A percentile compares a stretch with the other conserved stretches of the same genome.
phyloP scores from a whole-genome alignment of 2,329 filamentous ascomycete species.

The Lasiodiplodia gonubiensis region DNA sequence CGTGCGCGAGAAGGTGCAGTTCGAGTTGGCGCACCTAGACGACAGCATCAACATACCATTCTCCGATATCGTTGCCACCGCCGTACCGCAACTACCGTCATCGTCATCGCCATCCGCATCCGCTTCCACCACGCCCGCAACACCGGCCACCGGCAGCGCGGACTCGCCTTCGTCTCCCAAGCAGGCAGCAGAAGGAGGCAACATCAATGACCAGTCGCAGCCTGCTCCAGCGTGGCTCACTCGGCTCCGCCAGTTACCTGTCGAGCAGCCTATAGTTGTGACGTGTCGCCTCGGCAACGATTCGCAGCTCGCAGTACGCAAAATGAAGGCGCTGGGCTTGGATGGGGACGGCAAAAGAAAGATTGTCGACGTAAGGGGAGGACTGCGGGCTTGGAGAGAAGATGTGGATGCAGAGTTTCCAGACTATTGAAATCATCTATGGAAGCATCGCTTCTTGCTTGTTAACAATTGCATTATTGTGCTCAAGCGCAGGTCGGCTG shows the following conservation, averaged over 20 bases:
- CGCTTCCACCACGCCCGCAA: constrained; percentile 1
- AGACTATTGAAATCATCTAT: constrained; percentile 55
- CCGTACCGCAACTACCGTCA: constrained; percentile 13
- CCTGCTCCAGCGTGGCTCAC: constrained; percentile 37
- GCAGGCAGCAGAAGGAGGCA: not conserved
- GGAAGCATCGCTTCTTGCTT: not conserved
- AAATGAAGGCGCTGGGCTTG: constrained; percentile 67
- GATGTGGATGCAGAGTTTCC: constrained; percentile 67
- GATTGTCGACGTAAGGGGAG: constrained; percentile 74
- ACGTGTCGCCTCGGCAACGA: constrained; percentile 80
- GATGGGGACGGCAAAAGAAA: constrained; percentile 55
- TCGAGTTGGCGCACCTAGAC: constrained; percentile 75
- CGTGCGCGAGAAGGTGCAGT: constrained; percentile 84
- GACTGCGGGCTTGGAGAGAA: constrained; percentile 73
- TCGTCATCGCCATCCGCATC: constrained; percentile 5
- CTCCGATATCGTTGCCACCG: constrained; percentile 55
- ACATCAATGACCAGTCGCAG: constrained; percentile 28
- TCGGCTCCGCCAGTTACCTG: constrained; percentile 36
- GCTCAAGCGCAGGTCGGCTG: not conserved
- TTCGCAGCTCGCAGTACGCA: constrained; percentile 72
- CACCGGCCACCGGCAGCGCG: constrained; percentile 2
- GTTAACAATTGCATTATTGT: not conserved
- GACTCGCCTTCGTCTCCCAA: constrained; percentile 6
- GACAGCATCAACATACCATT: constrained; percentile 79
- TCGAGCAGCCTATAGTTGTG: constrained; percentile 67